Evolutionary conservation across 2,329 filamentous ascomycete genomes (phyloP), one percentile per base, ranked within the genome.

Genomic region (Xylaria multiplex): DNA sequence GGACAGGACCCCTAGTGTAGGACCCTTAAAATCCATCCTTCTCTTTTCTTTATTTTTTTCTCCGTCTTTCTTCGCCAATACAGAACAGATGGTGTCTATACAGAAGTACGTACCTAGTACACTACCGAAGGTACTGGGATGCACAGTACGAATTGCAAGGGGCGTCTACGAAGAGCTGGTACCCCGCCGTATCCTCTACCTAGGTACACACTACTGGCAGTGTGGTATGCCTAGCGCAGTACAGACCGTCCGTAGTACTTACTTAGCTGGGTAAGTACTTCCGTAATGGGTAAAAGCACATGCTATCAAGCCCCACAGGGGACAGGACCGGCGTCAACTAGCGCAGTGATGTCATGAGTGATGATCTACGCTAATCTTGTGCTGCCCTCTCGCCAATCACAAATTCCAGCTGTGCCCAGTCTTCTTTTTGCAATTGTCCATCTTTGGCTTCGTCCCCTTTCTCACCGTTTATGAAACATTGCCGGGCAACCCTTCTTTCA

Each of bases 281-380:
- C 49, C 30, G 42, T 8, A 45, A 40, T 48, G 60, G 55, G 54
- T 43, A 52, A 65, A 54, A 62, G 53, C 30, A 53, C 46, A 37
- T 55, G 54, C 32, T 19, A 42, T 40, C 3, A 8, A 24, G 43
- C 64, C 54, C 64, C 64, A 66, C 60, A 24, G 55, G 37, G 27
- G n/a, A 53, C 35, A 59, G 37, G 43, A 52, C 54, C 43, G 48
- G 43, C 42, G 54, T 19, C 46, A 30, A 48, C 62, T 65, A 60
- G 60, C 61, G 59, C 58, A 40, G 61, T 70, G 68, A 70, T 69
- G 68, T 70, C 68, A 70, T 70, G 54, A 37, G 62, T 16, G 55
- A 62, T 42, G 66, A 69, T 69, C 68, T 69, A 43, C 61, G 64
- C 61, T 70, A 69, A 65, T 69, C 62, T 67, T 37, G 64, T 64